Percentiles rank a stretch among this genome's conserved stretches.
Evolutionary conservation across 306 rosid genomes (phyloP).

Genomic region (peach (Prunus persica)): Prunus_persica_NCBIv2 NC_034014.1:6841501-6842000

Average conservation of each 20-base stretch:
- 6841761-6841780: not conserved
- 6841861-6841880: constrained; percentile 5
- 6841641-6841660: not conserved
- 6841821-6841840: not conserved
- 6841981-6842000: not conserved
- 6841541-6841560: constrained; percentile 10
- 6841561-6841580: not conserved
- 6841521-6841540: constrained; percentile 21
- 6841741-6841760: not conserved
- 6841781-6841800: not conserved
- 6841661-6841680: not conserved
- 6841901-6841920: not conserved
- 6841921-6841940: not conserved
- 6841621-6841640: not conserved
- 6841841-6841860: not conserved
- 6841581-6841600: not conserved
- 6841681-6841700: not conserved
- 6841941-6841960: not conserved
- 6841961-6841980: not conserved
- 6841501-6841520: constrained; percentile 19
- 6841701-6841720: not conserved
- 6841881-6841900: not conserved
- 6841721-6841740: not conserved
- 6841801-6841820: not conserved
- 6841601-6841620: not conserved